Percentiles rank a stretch among this genome's conserved stretches.
Evolutionary conservation across 2,329 filamentous ascomycete species (phyloP).

Genomic region (Aspergillus quadricinctus): DNA sequence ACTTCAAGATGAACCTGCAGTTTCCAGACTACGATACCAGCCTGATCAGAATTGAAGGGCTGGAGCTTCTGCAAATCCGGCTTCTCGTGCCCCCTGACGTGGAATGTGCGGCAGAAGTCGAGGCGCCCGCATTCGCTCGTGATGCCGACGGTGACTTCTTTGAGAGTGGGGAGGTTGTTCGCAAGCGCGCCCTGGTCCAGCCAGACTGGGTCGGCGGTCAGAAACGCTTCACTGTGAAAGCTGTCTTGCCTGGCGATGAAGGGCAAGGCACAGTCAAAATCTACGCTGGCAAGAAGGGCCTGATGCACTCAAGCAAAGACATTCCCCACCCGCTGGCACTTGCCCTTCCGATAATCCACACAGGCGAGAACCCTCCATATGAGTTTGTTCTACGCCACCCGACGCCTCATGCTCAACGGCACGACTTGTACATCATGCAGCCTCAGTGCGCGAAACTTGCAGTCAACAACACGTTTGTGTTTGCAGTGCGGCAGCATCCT

Average conservation of each 20-base stretch:
- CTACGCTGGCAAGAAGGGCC: conserved; percentile 86
- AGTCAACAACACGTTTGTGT: conserved; percentile 96
- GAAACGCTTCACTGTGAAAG: conserved; percentile 93
- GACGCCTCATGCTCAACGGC: conserved; percentile 92
- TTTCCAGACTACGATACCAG: conserved; percentile 91
- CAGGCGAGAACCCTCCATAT: conserved; percentile 87
- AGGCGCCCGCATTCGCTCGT: conserved; percentile 72
- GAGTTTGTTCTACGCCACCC: conserved; percentile 91
- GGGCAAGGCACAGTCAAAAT: conserved; percentile 82
- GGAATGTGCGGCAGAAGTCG: conserved; percentile 87
- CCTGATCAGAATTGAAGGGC: conserved; percentile 75
- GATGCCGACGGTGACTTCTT: conserved; percentile 90
- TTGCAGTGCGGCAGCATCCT: conserved; percentile 89
- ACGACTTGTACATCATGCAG: conserved; percentile 95
- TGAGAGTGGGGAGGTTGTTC: conserved; percentile 81
- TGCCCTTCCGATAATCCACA: conserved; percentile 83
- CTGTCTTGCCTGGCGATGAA: conserved; percentile 84
- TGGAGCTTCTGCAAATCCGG: conserved; percentile 89
- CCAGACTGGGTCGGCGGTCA: conserved; percentile 83
- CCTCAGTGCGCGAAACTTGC: conserved; percentile 86
- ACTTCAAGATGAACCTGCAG: conserved; percentile 75
- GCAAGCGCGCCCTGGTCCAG: conserved; percentile 83
- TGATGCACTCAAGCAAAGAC: conserved; percentile 97
- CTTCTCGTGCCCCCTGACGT: conserved; percentile 84
- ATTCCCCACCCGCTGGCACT: conserved; percentile 90